Evolutionary conservation across 2,329 filamentous ascomycete species (phyloP).

Genomic region (Corinectria fuckeliana): DNA sequence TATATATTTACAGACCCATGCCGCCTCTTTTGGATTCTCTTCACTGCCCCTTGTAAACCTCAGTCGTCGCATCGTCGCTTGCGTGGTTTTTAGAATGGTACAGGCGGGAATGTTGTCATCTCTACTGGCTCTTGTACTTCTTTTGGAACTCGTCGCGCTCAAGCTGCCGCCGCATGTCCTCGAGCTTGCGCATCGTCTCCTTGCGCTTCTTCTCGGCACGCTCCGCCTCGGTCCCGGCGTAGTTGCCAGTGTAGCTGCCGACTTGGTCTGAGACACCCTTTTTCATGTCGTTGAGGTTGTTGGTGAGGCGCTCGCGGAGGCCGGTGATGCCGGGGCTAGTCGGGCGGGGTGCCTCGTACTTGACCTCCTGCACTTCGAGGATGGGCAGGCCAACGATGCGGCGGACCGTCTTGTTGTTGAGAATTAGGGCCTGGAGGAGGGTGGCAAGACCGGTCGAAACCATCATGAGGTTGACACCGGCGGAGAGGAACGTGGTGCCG

Average conservation of each 20-base stretch:
- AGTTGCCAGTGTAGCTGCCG: slow-evolving; percentile 44
- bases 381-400: slow-evolving; percentile 47
- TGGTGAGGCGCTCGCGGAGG: slow-evolving; percentile 42
- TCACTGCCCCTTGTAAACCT: neutral
- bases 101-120: neutral
- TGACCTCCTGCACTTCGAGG: slow-evolving; percentile 36
- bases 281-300: slow-evolving; percentile 46
- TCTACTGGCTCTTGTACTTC: slow-evolving; percentile 46
- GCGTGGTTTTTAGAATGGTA: neutral
- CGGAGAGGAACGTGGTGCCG: slow-evolving; percentile 54
- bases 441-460: slow-evolving; percentile 48
- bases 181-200: slow-evolving; percentile 44
- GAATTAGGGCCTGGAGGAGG: slow-evolving; percentile 45
- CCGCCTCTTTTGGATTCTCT: slow-evolving; percentile 1
- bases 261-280: slow-evolving; percentile 46
- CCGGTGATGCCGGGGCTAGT: slow-evolving; percentile 31
- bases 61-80: neutral
- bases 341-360: slow-evolving; percentile 46
- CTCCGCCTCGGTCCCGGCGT: slow-evolving; percentile 41
- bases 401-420: slow-evolving; percentile 49
- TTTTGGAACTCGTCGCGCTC: slow-evolving; percentile 48
- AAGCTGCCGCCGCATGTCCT: slow-evolving; percentile 45
- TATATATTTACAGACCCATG: slow-evolving; percentile 24
- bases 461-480: slow-evolving; percentile 57
- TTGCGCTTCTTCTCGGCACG: slow-evolving; percentile 45